Evolutionary conservation across 1,139 yeast species (phyloP), one percentile per base, ranked within the genome.

Genomic region (Arxiozyma heterogenica): DNA sequence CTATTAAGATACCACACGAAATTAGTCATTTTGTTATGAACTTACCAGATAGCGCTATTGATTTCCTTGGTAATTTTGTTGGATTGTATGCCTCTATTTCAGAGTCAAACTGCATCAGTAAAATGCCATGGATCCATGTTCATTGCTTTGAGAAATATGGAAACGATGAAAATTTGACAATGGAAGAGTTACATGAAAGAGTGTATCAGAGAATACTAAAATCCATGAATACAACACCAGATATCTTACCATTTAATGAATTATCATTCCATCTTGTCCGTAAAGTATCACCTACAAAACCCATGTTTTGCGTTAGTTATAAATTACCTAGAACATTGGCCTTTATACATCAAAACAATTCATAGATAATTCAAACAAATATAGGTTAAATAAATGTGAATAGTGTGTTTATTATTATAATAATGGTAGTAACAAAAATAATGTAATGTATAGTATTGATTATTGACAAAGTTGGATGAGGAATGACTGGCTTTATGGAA

Each of bases 251-350:
- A 8, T 69, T 77, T 23, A 75, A 74, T 6, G 65, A 71, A 0
- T 73, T 86, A 47, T 65, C 71, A 0, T 86, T 90, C 70, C 98
- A 91, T 66, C 73, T 85, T 60, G 98, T 94, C 17, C 80, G 98
- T 64, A 84, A 83, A 67, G 98, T 94, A 17, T 93, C 98, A 0
- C 98, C 98, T 2, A 89, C 97, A 1, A 94, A 93, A 68, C 93
- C 93, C 41, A 93, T 93, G 98, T 91, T 81, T 67, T 90, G 98
- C 69, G 87, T 88, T 4, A 75, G 91, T 11, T 90, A 91, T 71
- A 71, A 71, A 61, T 75, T 93, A 46, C 98, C 98, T 0, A 76
- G 75, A 56, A 84, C 80, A 57, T 89, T 91, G 41, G 96, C 96
- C 1, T 84, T 82, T 58, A 34, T 34, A n/a, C 39, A 12, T 34